Evolutionary conservation across 2,329 filamentous ascomycete genomes (phyloP).

Genomic region (Hawksworthiomyces lignivorus): DNA sequence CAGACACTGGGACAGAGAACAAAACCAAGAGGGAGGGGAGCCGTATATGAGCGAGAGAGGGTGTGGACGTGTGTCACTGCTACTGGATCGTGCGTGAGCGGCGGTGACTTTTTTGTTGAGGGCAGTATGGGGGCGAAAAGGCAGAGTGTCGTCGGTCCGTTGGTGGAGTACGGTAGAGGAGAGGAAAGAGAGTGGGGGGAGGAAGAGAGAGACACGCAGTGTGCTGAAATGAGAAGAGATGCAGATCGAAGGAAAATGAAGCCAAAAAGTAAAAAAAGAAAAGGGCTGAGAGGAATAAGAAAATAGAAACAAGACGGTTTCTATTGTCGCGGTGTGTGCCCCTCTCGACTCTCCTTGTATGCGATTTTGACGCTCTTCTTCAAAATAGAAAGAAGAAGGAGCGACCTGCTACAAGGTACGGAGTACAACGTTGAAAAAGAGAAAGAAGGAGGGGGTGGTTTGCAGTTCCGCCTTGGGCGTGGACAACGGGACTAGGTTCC

Average conservation of each 20-base stretch:
- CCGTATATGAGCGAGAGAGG: constrained; percentile 11
- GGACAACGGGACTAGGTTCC: no score
- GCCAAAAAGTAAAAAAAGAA: not conserved
- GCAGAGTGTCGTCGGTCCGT: not conserved
- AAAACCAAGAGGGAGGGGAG: constrained; percentile 10
- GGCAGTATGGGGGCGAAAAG: not conserved
- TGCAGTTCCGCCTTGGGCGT: not conserved
- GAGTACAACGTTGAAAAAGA: constrained; percentile 9
- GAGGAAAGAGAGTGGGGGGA: not conserved
- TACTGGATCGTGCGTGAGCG: not conserved
- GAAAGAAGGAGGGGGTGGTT: constrained; percentile 1
- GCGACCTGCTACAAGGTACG: constrained; percentile 9
- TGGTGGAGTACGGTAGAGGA: not conserved
- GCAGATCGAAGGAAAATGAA: not conserved
- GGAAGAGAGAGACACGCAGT: not conserved
- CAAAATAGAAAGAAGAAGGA: constrained; percentile 4
- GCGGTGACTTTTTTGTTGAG: not conserved
- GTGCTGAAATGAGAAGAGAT: not conserved
- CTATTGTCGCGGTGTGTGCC: no score
- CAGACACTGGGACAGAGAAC: no score
- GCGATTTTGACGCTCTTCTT: not conserved
- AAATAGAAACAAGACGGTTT: no score
- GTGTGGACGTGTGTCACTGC: constrained; percentile 2
- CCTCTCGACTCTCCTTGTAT: constrained; percentile 11
- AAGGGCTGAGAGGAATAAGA: not conserved